Evolutionary conservation across 2,329 filamentous ascomycete species (phyloP).

Genomic region (Metarhizium anisopliae): DNA sequence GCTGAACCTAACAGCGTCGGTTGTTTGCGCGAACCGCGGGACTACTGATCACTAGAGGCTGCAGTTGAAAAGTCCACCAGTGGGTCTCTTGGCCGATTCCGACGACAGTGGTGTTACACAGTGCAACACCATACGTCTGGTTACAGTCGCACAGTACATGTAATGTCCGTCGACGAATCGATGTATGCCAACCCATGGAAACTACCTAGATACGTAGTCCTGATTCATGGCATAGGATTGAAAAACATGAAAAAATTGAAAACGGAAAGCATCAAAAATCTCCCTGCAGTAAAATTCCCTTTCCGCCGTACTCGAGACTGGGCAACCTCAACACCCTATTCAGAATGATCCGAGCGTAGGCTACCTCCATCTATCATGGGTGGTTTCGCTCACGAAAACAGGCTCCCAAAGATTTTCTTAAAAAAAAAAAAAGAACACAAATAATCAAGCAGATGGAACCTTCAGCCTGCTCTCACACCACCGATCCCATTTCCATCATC

Average conservation of each 20-base stretch:
- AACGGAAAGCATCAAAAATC: not conserved
- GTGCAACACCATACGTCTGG: not conserved
- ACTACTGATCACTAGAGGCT: not conserved
- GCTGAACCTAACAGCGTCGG: not conserved
- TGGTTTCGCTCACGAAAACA: not conserved
- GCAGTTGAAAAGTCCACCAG: not conserved
- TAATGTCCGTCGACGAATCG: not conserved
- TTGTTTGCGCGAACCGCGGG: not conserved
- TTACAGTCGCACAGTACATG: not conserved
- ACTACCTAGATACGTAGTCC: too few relatives aligned
- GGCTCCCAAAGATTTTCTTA: not conserved
- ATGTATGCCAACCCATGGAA: too few relatives aligned
- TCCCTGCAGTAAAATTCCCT: not conserved
- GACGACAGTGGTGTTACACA: not conserved
- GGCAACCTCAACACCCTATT: not conserved
- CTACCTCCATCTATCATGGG: not conserved
- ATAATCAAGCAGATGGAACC: not conserved
- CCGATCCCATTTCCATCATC: not conserved
- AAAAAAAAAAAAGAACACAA: not conserved
- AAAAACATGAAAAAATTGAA: too few relatives aligned
- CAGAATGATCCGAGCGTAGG: not conserved
- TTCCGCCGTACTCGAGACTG: not conserved
- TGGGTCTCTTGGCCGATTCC: not conserved
- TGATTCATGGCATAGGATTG: too few relatives aligned
- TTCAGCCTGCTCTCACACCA: not conserved